These are phyloP conservation scores for Daldinia concentrica DNA, from an alignment of 495 filamentous ascomycete species.

Conservation along the genomic window DNA sequence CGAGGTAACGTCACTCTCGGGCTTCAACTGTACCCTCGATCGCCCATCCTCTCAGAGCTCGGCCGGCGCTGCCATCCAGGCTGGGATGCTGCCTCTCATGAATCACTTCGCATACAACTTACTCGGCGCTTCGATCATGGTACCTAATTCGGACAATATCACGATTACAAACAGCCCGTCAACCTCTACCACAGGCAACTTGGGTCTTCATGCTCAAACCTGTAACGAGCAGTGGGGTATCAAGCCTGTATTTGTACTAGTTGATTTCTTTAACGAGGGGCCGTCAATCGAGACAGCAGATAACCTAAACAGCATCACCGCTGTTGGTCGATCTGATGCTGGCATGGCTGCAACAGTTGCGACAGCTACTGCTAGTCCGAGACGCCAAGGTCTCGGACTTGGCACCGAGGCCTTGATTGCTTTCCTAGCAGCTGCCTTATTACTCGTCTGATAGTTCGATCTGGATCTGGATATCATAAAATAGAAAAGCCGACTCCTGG, in stretches of 20 bases:
- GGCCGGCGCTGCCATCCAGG: constrained; percentile 55
- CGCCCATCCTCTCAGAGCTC: constrained; percentile 60
- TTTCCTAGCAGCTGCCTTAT: constrained; percentile 44
- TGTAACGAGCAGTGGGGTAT: constrained; percentile 64
- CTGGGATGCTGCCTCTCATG: constrained; percentile 65
- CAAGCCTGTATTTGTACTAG: constrained; percentile 68
- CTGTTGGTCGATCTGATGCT: constrained; percentile 47
- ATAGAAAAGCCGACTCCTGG: constrained; percentile 3
- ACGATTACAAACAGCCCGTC: constrained; percentile 63
- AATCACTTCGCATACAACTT: constrained; percentile 77
- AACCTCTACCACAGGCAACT: constrained; percentile 59
- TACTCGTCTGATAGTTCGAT: constrained; percentile 33
- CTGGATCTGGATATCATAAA: not conserved
- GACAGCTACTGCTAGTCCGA: constrained; percentile 19
- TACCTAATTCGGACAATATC: constrained; percentile 66
- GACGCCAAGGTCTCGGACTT: constrained; percentile 16
- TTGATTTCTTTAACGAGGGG: constrained; percentile 74
- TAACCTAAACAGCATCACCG: constrained; percentile 64
- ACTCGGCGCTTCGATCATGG: constrained; percentile 62
- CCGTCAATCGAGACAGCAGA: constrained; percentile 66
- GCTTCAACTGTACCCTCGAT: constrained; percentile 70
- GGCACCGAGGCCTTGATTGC: constrained; percentile 45
- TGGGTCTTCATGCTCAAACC: constrained; percentile 64
- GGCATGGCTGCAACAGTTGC: constrained; percentile 14
- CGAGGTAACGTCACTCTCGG: constrained; percentile 62